phyloP scores from a whole-genome alignment of 371 early-diverging fungal species.

The Mortierella sp. region DNA sequence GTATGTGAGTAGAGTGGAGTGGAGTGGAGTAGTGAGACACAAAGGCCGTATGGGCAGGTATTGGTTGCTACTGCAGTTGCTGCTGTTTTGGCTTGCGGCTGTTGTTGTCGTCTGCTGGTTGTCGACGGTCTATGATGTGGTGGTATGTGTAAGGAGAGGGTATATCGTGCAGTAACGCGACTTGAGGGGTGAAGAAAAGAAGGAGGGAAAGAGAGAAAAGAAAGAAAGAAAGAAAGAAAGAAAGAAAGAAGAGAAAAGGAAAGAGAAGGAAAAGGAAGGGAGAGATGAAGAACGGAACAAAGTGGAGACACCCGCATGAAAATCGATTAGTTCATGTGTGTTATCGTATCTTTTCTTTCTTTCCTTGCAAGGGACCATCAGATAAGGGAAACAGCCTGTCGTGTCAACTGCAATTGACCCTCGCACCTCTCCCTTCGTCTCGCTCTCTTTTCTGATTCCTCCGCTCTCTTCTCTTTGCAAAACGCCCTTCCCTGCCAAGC shows the following conservation, averaged over 20 bases:
- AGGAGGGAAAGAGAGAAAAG: background rate
- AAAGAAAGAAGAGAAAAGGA: background rate
- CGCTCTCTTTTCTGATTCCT: constrained; percentile 7
- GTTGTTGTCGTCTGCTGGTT: background rate
- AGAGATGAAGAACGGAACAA: background rate
- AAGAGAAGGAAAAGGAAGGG: background rate
- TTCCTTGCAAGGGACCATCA: background rate
- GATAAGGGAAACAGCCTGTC: background rate
- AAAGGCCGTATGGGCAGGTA: background rate
- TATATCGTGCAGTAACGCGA: constrained; percentile 10
- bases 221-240: background rate
- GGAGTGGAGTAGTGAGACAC: background rate
- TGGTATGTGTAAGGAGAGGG: background rate
- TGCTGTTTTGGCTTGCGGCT: background rate
- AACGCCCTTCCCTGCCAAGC: background rate
- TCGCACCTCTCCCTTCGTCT: background rate
- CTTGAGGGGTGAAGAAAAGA: background rate
- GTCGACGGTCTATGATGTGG: background rate
- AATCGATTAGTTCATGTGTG: background rate
- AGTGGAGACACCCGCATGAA: background rate
- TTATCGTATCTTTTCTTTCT: constrained; percentile 6
- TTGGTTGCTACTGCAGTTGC: background rate
- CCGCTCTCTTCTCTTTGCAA: background rate
- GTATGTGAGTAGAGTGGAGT: background rate
- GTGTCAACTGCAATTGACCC: background rate